These are phyloP conservation scores for Ustilago esculenta DNA, from an alignment of 1,284 basidiomycete genomes.

Conservation along the genomic window DNA sequence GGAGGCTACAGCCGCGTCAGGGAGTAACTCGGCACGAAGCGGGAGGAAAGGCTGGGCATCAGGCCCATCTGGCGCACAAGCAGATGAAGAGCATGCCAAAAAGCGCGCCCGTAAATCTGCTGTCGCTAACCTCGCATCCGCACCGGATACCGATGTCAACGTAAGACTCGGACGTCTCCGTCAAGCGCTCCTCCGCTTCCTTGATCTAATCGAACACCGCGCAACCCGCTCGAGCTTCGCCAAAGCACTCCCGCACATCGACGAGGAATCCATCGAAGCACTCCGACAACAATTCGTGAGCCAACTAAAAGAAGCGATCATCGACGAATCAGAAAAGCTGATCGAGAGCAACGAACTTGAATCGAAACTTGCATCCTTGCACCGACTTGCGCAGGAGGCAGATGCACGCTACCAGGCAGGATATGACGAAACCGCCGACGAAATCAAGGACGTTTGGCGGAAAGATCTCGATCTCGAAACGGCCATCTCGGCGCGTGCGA, in stretches of 20 bases:
- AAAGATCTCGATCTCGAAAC: conserved; percentile 54
- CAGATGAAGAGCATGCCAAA: background rate
- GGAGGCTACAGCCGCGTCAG: background rate
- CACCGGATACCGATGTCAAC: conserved; percentile 10
- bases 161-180: conserved; percentile 52
- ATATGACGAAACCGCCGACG: conserved; percentile 16
- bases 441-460: conserved; percentile 58
- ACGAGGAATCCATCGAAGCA: conserved; percentile 40
- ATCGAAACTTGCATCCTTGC: conserved; percentile 45
- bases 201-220: conserved; percentile 55
- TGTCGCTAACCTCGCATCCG: background rate
- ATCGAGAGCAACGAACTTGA: conserved; percentile 51
- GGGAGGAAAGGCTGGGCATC: conserved; percentile 15
- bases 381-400: conserved; percentile 51
- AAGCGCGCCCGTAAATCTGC: conserved; percentile 27
- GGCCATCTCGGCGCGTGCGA: conserved; percentile 50
- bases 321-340: conserved; percentile 50
- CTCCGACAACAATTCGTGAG: conserved; percentile 49
- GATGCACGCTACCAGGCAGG: conserved; percentile 47
- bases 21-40: conserved; percentile 10
- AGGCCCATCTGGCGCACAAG: background rate
- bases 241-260: conserved; percentile 47
- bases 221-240: conserved; percentile 45
- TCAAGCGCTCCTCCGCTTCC: conserved; percentile 52
- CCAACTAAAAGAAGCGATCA: conserved; percentile 54